A percentile compares a stretch with the other conserved stretches of the same genome.
Conservation (phyloP, 345 rosid genomes). For the Iberis pinnata region DNA sequence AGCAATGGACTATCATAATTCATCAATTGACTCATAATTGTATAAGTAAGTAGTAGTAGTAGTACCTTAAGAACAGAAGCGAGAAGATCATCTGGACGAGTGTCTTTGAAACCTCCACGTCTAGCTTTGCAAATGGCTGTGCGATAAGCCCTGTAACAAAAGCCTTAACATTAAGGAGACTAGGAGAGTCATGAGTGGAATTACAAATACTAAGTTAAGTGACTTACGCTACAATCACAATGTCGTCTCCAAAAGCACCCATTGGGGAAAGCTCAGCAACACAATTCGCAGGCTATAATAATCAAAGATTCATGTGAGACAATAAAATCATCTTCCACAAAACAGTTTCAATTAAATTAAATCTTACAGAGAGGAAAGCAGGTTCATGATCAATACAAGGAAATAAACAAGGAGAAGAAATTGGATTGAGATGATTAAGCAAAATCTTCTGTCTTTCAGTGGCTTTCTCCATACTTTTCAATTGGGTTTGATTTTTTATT, state of each 20-base stretch:
- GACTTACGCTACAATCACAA: conserved; percentile 91
- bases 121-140: conserved; percentile 82
- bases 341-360: too few species aligned
- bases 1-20: too few species aligned
- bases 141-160: conserved; percentile 58
- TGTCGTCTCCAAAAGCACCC: conserved; percentile 72
- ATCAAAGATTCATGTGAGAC: neutral
- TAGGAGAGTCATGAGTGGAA: neutral
- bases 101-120: conserved; percentile 95
- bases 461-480: conserved; percentile 62
- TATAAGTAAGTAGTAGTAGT: too few species aligned
- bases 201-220: neutral
- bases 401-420: conserved; percentile 27
- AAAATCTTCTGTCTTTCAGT: conserved; percentile 66
- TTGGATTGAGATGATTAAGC: conserved; percentile 64
- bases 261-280: conserved; percentile 61
- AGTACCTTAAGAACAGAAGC: conserved; percentile 73
- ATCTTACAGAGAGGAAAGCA: conserved; percentile 44
- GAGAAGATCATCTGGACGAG: conserved; percentile 76
- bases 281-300: conserved; percentile 37
- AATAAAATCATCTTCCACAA: neutral
- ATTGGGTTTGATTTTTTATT: too few species aligned
- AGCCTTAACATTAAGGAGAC: too few species aligned
- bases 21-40: too few species aligned
- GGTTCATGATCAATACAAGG: conserved; percentile 29